Evolutionary conservation across 2,329 filamentous ascomycete species (phyloP).

Genomic region (Whalleya microplaca): DNA sequence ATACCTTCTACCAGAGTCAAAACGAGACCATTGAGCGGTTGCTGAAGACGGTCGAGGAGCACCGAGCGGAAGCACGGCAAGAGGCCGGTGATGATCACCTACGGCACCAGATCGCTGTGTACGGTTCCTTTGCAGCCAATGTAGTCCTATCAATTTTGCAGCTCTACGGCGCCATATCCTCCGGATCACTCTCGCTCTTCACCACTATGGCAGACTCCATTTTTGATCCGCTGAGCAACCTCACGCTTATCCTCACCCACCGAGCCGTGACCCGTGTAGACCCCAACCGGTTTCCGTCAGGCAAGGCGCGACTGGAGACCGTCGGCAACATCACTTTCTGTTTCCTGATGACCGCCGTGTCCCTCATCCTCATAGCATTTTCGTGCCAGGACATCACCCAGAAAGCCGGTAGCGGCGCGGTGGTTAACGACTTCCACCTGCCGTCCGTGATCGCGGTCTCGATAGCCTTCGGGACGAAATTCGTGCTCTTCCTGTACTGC

Average conservation of each 20-base stretch:
- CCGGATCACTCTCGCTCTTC: slow-evolving; percentile 91
- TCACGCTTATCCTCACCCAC: slow-evolving; percentile 84
- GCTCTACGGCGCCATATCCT: slow-evolving; percentile 84
- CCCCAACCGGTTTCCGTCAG: slow-evolving; percentile 82
- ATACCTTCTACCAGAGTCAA: slow-evolving; percentile 85
- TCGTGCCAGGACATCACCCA: slow-evolving; percentile 71
- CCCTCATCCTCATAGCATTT: slow-evolving; percentile 89
- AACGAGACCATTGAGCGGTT: slow-evolving; percentile 93
- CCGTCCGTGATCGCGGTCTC: slow-evolving; percentile 84
- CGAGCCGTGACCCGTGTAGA: slow-evolving; percentile 89
- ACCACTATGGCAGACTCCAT: slow-evolving; percentile 96
- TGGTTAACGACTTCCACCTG: slow-evolving; percentile 71
- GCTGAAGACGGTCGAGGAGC: slow-evolving; percentile 91
- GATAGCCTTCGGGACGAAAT: slow-evolving; percentile 83
- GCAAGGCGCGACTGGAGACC: slow-evolving; percentile 92
- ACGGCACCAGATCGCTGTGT: slow-evolving; percentile 69
- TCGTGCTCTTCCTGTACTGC: slow-evolving; percentile 86
- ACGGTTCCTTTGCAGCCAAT: slow-evolving; percentile 77
- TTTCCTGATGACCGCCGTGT: slow-evolving; percentile 93
- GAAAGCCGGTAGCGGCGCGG: slow-evolving; percentile 45
- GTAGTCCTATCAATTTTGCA: slow-evolving; percentile 78
- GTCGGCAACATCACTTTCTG: slow-evolving; percentile 96
- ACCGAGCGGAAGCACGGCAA: slow-evolving; percentile 79
- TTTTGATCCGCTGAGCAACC: slow-evolving; percentile 89
- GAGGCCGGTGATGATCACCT: slow-evolving; percentile 81